Conservation (phyloP, 208 protist genomes). For the Wallacemonas sp. region DNA sequence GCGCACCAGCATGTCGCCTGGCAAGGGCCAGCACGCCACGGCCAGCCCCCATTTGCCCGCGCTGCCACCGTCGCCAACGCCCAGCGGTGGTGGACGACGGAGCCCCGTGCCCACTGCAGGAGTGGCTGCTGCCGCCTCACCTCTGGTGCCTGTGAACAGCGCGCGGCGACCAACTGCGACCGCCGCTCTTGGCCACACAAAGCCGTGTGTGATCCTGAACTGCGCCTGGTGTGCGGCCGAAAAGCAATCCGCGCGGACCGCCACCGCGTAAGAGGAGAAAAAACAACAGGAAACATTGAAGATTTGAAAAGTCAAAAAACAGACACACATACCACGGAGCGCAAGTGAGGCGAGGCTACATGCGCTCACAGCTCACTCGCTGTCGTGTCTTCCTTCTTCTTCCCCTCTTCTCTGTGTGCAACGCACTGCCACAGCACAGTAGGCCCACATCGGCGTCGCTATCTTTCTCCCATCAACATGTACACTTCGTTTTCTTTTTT, state of each 20-base stretch:
- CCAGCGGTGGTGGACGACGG: not conserved
- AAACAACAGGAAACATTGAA: not conserved
- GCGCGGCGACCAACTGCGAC: constrained; percentile 5
- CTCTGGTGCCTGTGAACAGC: not conserved
- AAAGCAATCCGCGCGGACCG: constrained; percentile 13
- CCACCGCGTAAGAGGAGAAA: not conserved
- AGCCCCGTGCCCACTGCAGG: not conserved
- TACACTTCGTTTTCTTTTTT: too few relatives aligned
- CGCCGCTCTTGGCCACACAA: constrained; percentile 39
- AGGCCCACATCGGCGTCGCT: not conserved
- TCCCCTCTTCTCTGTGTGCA: too few relatives aligned
- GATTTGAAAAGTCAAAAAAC: constrained; percentile 3
- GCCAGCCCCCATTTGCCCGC: not conserved
- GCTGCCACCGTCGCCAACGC: not conserved
- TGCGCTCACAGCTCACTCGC: not conserved
- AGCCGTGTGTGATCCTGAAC: constrained; percentile 65
- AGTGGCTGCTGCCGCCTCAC: too few relatives aligned
- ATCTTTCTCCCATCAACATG: too few relatives aligned
- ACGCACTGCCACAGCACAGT: too few relatives aligned
- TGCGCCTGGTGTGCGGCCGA: constrained; percentile 74
- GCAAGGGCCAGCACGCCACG: constrained; percentile 1
- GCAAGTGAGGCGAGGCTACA: not conserved
- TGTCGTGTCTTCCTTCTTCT: too few relatives aligned
- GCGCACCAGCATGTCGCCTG: not conserved
- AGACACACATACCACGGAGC: constrained; percentile 1